A percentile compares a stretch with the other conserved stretches of the same genome.
Conservation (phyloP, 257 asterid genomes). For the Buddleja alternifolia region DNA sequence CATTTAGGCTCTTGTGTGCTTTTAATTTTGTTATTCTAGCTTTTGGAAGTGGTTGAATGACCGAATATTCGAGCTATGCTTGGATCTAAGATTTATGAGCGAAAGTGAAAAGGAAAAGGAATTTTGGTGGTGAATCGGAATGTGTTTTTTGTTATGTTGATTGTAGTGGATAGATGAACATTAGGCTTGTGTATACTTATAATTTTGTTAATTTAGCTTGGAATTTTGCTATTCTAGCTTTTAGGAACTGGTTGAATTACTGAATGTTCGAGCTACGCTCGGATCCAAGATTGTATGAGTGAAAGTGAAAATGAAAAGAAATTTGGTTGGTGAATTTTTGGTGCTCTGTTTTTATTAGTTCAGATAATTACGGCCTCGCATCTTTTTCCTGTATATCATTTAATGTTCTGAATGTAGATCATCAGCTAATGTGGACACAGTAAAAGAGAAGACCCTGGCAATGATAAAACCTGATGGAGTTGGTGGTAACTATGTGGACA, state of each 20-base stretch:
- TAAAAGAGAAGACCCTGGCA: constrained; percentile 69
- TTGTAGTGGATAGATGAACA: too few relatives aligned
- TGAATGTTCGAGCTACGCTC: constrained; percentile 19
- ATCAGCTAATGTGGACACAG: constrained; percentile 38
- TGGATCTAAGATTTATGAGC: too few relatives aligned
- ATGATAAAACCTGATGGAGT: constrained; percentile 89
- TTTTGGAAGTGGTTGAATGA: too few relatives aligned
- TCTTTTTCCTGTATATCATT: background rate
- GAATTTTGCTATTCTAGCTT: too few relatives aligned
- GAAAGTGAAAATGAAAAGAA: background rate
- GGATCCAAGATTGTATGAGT: constrained; percentile 4
- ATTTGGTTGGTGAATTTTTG: background rate
- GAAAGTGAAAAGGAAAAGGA: too few relatives aligned
- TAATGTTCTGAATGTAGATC: constrained; percentile 41
- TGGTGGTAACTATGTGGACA: constrained; percentile 56
- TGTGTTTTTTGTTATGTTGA: too few relatives aligned
- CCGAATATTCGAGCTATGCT: too few relatives aligned
- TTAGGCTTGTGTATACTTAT: too few relatives aligned
- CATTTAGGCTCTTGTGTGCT: too few relatives aligned
- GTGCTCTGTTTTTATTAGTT: background rate
- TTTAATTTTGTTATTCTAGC: too few relatives aligned
- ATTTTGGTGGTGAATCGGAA: too few relatives aligned
- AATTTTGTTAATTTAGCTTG: too few relatives aligned
- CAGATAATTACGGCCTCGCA: background rate
- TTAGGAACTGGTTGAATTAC: background rate